Percentiles rank a stretch among this genome's conserved stretches.
phyloP scores from a whole-genome alignment of 768 basidiomycete species.

The Sutorius australiensis region DNA sequence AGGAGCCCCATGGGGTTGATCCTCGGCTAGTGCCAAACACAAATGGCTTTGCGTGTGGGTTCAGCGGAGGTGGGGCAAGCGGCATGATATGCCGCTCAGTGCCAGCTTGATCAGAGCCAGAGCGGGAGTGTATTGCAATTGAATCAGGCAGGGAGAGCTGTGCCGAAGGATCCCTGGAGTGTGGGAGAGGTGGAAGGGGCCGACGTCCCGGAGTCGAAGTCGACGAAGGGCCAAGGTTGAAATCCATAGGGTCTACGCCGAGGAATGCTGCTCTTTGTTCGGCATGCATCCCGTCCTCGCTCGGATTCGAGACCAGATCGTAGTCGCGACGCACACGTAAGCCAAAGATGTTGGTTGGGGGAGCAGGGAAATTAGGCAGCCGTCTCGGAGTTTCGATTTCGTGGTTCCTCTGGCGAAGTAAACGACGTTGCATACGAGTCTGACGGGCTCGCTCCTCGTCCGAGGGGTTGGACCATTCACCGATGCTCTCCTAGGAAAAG shows the following conservation, averaged over 20 bases:
- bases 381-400: conserved; percentile 64
- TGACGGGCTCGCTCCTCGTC: conserved; percentile 83
- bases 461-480: conserved; percentile 88
- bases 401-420: conserved; percentile 44
- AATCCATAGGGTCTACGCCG: conserved; percentile 40
- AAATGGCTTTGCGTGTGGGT: conserved; percentile 82
- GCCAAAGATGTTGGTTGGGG: conserved; percentile 52
- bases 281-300: conserved; percentile 58
- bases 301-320: conserved; percentile 83
- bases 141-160: conserved; percentile 61
- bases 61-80: conserved; percentile 41
- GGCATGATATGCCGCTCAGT: conserved; percentile 18
- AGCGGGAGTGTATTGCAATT: conserved; percentile 60
- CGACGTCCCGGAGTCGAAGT: conserved; percentile 41
- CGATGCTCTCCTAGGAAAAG: conserved; percentile 58
- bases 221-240: conserved; percentile 45
- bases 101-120: conserved; percentile 41
- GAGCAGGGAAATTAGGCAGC: conserved; percentile 76
- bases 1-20: conserved; percentile 34
- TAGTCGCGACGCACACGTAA: conserved; percentile 45
- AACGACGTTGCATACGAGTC: conserved; percentile 57
- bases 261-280: conserved; percentile 41
- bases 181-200: conserved; percentile 57
- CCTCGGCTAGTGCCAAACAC: conserved; percentile 57
- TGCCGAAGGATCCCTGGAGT: conserved; percentile 61